Percentiles rank a stretch among this genome's conserved stretches.
Evolutionary conservation across 2,329 filamentous ascomycete genomes (phyloP).

Genomic region (Pyricularia grisea): DNA sequence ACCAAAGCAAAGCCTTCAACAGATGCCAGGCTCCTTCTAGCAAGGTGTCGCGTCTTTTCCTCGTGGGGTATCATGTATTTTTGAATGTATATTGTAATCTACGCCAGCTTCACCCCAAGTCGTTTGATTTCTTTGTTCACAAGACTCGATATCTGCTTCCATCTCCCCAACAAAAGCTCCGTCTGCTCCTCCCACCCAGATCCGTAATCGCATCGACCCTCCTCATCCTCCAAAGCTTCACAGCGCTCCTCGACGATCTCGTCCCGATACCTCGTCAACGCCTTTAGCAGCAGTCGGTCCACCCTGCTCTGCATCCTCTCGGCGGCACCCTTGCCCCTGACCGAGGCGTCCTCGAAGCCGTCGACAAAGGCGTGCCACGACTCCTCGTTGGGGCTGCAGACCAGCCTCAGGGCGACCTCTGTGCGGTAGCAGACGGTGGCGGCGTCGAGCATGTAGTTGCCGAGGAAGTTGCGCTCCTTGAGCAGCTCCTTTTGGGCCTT

Average conservation of each 20-base stretch:
- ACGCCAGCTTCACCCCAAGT: neutral
- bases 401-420: slow-evolving; percentile 13
- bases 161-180: neutral
- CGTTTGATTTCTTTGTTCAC: neutral
- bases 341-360: slow-evolving; percentile 2
- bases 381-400: slow-evolving; percentile 1
- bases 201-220: neutral
- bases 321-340: neutral
- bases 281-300: slow-evolving; percentile 60
- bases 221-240: slow-evolving; percentile 16
- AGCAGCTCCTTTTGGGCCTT: slow-evolving; percentile 8
- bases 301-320: slow-evolving; percentile 32
- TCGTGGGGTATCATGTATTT: neutral
- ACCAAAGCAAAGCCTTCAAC: neutral
- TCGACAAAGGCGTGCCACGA: slow-evolving; percentile 11
- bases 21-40: neutral
- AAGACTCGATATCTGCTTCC: slow-evolving; percentile 1
- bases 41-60: neutral
- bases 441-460: slow-evolving; percentile 15
- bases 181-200: neutral
- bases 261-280: slow-evolving; percentile 37
- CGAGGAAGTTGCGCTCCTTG: slow-evolving; percentile 12
- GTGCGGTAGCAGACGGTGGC: slow-evolving; percentile 16
- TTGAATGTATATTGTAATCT: neutral
- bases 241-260: slow-evolving; percentile 47